Percentiles rank a stretch among this genome's conserved stretches.
Conservation (phyloP, 495 filamentous ascomycete genomes). For the Aspergillus mulundensis region DNA sequence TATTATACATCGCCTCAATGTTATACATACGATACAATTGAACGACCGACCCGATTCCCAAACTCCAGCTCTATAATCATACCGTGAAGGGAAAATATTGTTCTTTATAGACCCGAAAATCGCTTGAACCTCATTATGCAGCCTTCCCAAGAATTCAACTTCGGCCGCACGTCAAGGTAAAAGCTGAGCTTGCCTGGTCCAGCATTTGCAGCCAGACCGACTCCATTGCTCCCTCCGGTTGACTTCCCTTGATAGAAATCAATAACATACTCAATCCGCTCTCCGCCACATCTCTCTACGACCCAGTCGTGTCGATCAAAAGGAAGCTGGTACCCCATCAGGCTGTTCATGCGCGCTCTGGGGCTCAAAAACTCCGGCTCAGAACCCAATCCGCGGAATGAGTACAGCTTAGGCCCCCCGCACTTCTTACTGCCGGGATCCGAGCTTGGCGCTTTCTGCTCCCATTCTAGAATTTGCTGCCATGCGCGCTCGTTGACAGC, state of each 20-base stretch:
- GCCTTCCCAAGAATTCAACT: slow-evolving; percentile 88
- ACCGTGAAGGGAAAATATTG: slow-evolving; percentile 8
- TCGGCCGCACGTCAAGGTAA: slow-evolving; percentile 91
- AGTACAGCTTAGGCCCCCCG: slow-evolving; percentile 75
- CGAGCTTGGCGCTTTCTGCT: slow-evolving; percentile 53
- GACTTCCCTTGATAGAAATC: slow-evolving; percentile 88
- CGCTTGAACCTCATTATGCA: slow-evolving; percentile 73
- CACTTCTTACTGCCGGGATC: slow-evolving; percentile 57
- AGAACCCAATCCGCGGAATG: slow-evolving; percentile 67
- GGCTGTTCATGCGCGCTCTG: slow-evolving; percentile 71
- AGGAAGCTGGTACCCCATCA: slow-evolving; percentile 81
- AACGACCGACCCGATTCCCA: slow-evolving; percentile 20
- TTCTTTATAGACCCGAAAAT: slow-evolving; percentile 52
- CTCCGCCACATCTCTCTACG: slow-evolving; percentile 82
- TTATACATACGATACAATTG: slow-evolving; percentile 40
- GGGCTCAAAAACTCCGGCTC: slow-evolving; percentile 71
- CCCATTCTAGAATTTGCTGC: slow-evolving; percentile 82
- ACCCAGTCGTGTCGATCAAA: slow-evolving; percentile 99
- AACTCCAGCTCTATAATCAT: slow-evolving; percentile 29
- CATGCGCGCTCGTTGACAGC: slow-evolving; percentile 91
- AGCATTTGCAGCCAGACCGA: slow-evolving; percentile 39
- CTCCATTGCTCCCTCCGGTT: slow-evolving; percentile 16
- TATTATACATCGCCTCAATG: slow-evolving; percentile 39
- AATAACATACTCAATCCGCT: slow-evolving; percentile 87
- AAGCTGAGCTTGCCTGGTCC: slow-evolving; percentile 72